phyloP scores from a whole-genome alignment of 352 stramenopile genomes.

The Phytopythium montanum region DNA sequence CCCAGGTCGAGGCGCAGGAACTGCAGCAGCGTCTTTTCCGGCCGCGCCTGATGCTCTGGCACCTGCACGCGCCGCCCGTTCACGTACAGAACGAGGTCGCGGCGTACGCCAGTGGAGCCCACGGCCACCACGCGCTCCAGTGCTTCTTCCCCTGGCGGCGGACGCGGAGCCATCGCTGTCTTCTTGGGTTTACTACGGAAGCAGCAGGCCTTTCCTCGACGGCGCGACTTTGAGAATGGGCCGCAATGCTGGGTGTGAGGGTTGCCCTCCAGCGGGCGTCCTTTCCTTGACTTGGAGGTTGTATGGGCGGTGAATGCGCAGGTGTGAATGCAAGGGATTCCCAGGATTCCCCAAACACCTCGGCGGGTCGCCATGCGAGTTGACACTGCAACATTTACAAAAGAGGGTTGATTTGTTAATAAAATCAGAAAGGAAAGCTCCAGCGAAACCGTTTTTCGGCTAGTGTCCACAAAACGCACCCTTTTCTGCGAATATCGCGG shows the following conservation, averaged over 20 bases:
- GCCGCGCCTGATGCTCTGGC: constrained; percentile 44
- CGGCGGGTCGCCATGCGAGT: not conserved
- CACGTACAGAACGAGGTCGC: constrained; percentile 68
- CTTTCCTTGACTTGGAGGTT: not conserved
- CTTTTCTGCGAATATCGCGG: too few species aligned
- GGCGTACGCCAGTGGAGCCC: constrained; percentile 19
- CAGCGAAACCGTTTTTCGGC: too few species aligned
- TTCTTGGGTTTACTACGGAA: not conserved
- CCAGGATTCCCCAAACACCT: constrained; percentile 5
- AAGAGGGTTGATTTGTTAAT: not conserved
- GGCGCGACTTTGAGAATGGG: constrained; percentile 2
- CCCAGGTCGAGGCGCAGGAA: constrained; percentile 71
- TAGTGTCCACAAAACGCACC: too few species aligned
- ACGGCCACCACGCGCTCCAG: not conserved
- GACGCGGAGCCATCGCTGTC: constrained; percentile 3
- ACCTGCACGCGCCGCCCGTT: constrained; percentile 60
- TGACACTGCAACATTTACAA: not conserved
- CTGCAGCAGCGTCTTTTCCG: constrained; percentile 80
- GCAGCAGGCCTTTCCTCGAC: not conserved
- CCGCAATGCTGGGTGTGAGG: not conserved
- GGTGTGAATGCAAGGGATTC: not conserved
- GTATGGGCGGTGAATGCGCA: not conserved
- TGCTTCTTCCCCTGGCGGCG: constrained; percentile 2
- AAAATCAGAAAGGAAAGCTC: too few species aligned
- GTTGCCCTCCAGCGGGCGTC: not conserved